These are phyloP conservation scores for Verruconis gallopava DNA, from an alignment of 2,329 filamentous ascomycete species.

Conservation along the genomic window DNA sequence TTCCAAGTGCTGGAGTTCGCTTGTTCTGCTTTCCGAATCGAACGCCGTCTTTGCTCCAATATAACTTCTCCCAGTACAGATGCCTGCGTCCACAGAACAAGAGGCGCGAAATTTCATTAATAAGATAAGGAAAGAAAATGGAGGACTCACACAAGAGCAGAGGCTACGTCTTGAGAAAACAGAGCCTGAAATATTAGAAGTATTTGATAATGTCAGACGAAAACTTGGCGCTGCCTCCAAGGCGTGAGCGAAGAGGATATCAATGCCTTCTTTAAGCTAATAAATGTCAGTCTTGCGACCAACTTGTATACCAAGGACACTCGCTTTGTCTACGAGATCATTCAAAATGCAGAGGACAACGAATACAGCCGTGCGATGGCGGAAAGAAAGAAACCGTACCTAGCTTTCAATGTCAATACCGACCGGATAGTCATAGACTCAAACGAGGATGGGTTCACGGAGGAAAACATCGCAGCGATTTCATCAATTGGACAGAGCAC, in stretches of 20 bases:
- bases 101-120: conserved; percentile 6
- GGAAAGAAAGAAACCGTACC: conserved; percentile 12
- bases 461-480: conserved; percentile 24
- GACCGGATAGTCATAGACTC: conserved; percentile 28
- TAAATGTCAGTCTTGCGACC: conserved; percentile 13
- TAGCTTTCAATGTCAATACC: conserved; percentile 15
- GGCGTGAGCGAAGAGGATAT: conserved; percentile 5
- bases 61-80: no score
- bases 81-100: background rate
- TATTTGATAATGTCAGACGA: conserved; percentile 5
- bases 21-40: no score
- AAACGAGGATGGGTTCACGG: conserved; percentile 32
- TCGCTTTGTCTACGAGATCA: conserved; percentile 19
- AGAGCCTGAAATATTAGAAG: conserved; percentile 1
- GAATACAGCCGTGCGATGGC: conserved; percentile 13
- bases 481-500: conserved; percentile 25
- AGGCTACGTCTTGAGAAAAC: conserved; percentile 1
- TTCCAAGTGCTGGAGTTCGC: no score
- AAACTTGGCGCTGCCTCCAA: conserved; percentile 8
- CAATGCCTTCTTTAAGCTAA: no score
- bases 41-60: no score
- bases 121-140: conserved; percentile 8
- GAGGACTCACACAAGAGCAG: conserved; percentile 9
- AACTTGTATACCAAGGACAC: conserved; percentile 18
- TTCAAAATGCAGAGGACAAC: conserved; percentile 34